Percentiles rank a stretch among this genome's conserved stretches.
These are phyloP conservation scores for Claviceps cyperi DNA, from an alignment of 2,329 filamentous ascomycete species.

Conservation along the genomic window DNA sequence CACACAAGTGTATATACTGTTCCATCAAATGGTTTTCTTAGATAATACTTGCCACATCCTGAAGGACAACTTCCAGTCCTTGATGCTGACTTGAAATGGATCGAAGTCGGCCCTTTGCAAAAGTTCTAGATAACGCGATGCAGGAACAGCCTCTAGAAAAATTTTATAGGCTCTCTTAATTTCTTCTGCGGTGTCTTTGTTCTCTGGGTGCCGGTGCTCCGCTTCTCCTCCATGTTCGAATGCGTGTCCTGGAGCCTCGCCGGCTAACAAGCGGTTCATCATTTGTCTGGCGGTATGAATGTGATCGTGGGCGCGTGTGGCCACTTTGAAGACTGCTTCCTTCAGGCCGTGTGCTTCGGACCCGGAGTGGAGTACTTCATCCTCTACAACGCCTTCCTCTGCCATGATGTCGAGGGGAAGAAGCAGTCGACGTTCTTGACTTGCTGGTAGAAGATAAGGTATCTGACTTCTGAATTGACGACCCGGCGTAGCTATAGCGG, in stretches of 20 bases:
- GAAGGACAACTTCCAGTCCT: slow-evolving; percentile 74
- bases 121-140: slow-evolving; percentile 61
- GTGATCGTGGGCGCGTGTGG: slow-evolving; percentile 89
- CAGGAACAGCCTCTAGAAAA: slow-evolving; percentile 65
- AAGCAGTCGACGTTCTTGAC: slow-evolving; percentile 44
- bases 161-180: slow-evolving; percentile 58
- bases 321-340: slow-evolving; percentile 83
- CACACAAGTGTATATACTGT: background rate
- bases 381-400: slow-evolving; percentile 64
- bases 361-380: slow-evolving; percentile 74
- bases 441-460: slow-evolving; percentile 22
- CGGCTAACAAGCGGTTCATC: slow-evolving; percentile 63
- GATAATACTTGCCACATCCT: slow-evolving; percentile 42
- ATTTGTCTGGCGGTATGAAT: slow-evolving; percentile 88
- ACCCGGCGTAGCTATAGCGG: slow-evolving; percentile 65
- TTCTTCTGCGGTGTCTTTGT: slow-evolving; percentile 24
- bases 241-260: slow-evolving; percentile 64
- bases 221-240: slow-evolving; percentile 78
- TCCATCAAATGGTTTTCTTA: slow-evolving; percentile 30
- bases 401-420: slow-evolving; percentile 86
- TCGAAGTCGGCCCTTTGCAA: slow-evolving; percentile 78
- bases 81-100: slow-evolving; percentile 49
- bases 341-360: slow-evolving; percentile 65
- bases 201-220: slow-evolving; percentile 38
- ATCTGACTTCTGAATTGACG: slow-evolving; percentile 30